Evolutionary conservation across 148 eudicot genomes (phyloP).

Genomic region (Drosera capensis): DNA sequence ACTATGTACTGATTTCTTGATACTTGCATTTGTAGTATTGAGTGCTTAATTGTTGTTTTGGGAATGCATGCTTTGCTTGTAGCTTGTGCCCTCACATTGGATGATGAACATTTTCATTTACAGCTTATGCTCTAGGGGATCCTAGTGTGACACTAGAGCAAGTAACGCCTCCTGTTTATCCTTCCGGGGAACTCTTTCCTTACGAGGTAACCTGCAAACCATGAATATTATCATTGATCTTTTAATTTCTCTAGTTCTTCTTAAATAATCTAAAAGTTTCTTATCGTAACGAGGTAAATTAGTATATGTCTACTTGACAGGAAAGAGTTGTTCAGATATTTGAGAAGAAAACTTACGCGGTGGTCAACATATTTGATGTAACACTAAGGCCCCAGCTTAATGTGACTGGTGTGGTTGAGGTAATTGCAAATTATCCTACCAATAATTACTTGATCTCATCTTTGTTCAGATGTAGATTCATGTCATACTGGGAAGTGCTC

Average conservation of each 20-base stretch:
- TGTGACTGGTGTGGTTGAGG: slow-evolving; percentile 86
- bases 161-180: slow-evolving; percentile 58
- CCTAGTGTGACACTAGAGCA: slow-evolving; percentile 86
- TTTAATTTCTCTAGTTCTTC: not conserved
- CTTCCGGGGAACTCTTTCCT: slow-evolving; percentile 73
- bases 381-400: slow-evolving; percentile 90
- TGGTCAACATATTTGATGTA: slow-evolving; percentile 97
- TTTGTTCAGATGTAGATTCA: too few species aligned
- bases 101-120: slow-evolving; percentile 10
- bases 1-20: too few species aligned
- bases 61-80: slow-evolving; percentile 2
- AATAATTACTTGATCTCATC: too few species aligned
- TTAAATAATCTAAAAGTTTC: slow-evolving; percentile 13
- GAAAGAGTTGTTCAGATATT: slow-evolving; percentile 79
- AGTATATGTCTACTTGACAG: slow-evolving; percentile 59
- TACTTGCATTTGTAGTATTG: too few species aligned
- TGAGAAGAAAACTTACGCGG: slow-evolving; percentile 92
- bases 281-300: slow-evolving; percentile 30
- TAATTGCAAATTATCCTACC: slow-evolving; percentile 13
- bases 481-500: too few species aligned
- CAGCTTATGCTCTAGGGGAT: slow-evolving; percentile 87
- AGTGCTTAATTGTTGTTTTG: too few species aligned
- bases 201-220: too few species aligned
- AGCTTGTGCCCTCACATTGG: not conserved
- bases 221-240: not conserved